Conservation (phyloP, 1,139 yeast genomes). For the Protomyces inouyei region DNA sequence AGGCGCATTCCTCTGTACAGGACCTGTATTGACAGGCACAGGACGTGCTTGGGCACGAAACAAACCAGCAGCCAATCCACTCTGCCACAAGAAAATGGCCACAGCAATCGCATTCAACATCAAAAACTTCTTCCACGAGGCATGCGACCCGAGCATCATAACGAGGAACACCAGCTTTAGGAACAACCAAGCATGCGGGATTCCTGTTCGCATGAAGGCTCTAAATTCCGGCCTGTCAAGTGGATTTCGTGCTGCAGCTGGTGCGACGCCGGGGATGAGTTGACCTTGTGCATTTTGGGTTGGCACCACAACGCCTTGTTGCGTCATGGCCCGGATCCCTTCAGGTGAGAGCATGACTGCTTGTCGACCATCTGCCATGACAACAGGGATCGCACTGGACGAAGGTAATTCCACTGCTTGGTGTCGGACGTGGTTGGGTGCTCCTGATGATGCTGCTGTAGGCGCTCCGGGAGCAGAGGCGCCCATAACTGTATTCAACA, state of each 20-base stretch:
- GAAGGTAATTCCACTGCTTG: constrained; percentile 22
- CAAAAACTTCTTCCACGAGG: constrained; percentile 13
- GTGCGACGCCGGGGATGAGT: neutral
- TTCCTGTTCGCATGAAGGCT: constrained; percentile 1
- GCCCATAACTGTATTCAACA: neutral
- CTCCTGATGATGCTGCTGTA: neutral
- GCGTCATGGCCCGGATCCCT: constrained; percentile 22
- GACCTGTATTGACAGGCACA: neutral
- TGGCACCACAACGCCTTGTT: constrained; percentile 3
- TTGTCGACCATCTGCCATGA: constrained; percentile 15
- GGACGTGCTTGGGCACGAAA: neutral
- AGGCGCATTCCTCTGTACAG: neutral
- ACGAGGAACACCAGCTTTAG: constrained; percentile 20
- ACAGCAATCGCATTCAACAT: constrained; percentile 6
- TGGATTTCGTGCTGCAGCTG: neutral
- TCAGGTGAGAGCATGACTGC: constrained; percentile 22
- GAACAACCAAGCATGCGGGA: constrained; percentile 19
- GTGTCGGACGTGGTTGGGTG: neutral
- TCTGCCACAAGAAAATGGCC: constrained; percentile 23
- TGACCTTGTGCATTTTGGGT: neutral
- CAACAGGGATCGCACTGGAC: constrained; percentile 15
- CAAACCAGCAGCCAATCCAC: constrained; percentile 7
- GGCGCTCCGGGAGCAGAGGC: neutral
- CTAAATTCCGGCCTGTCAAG: neutral
- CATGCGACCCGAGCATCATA: constrained; percentile 12